Evolutionary conservation across 768 basidiomycete species (phyloP), one percentile per base, ranked within the genome.

Genomic region (Cyclocybe cylindracea): DNA sequence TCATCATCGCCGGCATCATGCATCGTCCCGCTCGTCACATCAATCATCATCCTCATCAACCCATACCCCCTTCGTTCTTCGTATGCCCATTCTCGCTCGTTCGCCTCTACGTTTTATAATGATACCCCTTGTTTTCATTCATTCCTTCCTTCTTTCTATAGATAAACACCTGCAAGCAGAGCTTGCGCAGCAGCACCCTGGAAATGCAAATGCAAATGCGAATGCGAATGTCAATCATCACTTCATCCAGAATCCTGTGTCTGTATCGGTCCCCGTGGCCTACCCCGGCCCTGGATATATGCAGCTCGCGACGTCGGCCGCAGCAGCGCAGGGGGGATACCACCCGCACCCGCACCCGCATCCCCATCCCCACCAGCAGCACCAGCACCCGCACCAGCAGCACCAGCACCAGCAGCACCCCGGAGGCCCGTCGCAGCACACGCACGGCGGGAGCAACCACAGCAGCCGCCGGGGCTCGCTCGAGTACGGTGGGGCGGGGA

Each of bases 81-180:
- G 24, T 24, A 24, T 24, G 24, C 24, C 24, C 24, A 24, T 24
- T 24, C 24, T 24, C 24, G 24, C 5, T 24, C 24, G 24, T 24
- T 24, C 24, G 2, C 24, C 2, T 24, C 24, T 24, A 24, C 24
- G 24, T 24, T 24, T 2, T 2, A 24, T 24, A 5, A 24, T 24
- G 5, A 2, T 36, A 39, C 34, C 31, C 13, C 18, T 16, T 32
- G 18, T 29, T 13, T 14, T 38, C 37, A 34, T 8, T 31, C 33
- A 10, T 14, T 29, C 14, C 13, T 13, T 51, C 29, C 14, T 19
- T 18, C 31, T 18, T 19, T 31, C 13, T 41, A 37, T 48, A 53
- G 51, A 53, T 53, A 46, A 55, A 55, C 39, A 49, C 44, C 37
- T 55, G 46, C 54, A 54, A 39, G 45, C 33, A 29, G 45, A 49